Evolutionary conservation across 257 asterid species (phyloP).

Genomic region (Oldenlandia corymbosa): DNA sequence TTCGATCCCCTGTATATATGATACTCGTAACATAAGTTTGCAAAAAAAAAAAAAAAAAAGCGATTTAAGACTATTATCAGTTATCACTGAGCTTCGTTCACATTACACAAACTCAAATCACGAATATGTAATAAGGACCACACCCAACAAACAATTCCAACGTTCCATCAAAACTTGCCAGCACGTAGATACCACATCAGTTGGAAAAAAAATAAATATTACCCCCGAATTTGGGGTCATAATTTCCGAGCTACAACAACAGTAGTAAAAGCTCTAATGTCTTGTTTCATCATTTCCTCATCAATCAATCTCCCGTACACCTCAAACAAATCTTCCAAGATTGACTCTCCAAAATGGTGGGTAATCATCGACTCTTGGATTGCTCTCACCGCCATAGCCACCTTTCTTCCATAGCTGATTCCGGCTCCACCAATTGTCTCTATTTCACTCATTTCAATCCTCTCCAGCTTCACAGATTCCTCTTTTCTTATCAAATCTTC

Average conservation of each 20-base stretch:
- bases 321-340: conserved; percentile 50
- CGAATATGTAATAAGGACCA: too few relatives aligned
- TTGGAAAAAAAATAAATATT: too few relatives aligned
- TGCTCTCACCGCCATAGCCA: conserved; percentile 75
- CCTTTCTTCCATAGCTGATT: conserved; percentile 56
- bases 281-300: conserved; percentile 45
- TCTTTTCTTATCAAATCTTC: conserved; percentile 51
- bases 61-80: too few relatives aligned
- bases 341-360: conserved; percentile 60
- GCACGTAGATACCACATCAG: too few relatives aligned
- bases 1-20: too few relatives aligned
- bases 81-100: too few relatives aligned
- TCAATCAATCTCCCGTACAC: conserved; percentile 60
- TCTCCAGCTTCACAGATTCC: conserved; percentile 52
- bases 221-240: too few relatives aligned
- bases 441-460: conserved; percentile 44
- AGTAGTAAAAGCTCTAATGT: conserved; percentile 40
- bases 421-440: conserved; percentile 30
- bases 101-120: too few relatives aligned
- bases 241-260: conserved; percentile 48
- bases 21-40: too few relatives aligned
- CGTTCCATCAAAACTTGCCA: too few relatives aligned
- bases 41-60: too few relatives aligned
- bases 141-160: too few relatives aligned
- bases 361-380: conserved; percentile 74